Evolutionary conservation across 805 yeast species (phyloP), one percentile per base, ranked within the genome.

Genomic region (Candida vaughaniae): DNA sequence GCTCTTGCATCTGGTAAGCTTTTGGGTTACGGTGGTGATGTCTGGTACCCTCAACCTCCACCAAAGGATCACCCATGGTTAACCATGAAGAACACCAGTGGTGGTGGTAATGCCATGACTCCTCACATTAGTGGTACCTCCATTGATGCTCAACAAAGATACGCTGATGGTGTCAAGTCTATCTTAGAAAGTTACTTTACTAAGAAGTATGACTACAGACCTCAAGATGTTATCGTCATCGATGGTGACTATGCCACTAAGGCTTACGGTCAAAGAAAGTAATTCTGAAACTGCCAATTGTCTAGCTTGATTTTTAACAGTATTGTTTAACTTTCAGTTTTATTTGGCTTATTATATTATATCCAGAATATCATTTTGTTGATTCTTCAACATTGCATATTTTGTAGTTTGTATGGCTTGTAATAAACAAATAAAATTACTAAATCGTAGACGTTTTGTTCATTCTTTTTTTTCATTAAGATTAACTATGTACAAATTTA

Each of bases 31-130:
- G 93, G 90, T 52, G 93, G 91, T 49, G 93, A 85, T 60, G 93
- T 85, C 35, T 84, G 91, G 88, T 74, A 53, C 67, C 82, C 82
- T n/a, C 95, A 85, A 62, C 95, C 95, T 29, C 85, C 91, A 18
- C 88, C 89, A 46, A 64, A 67, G 37, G 73, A 72, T 58, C 89
- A 83, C 55, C 89, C 89, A 47, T 85, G 93, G 93, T 73, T 88
- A 70, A 38, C 68, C 8, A 75, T 83, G 79, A 55, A 65, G 33
- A 82, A 82, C 74, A 66, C 74, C 52, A 75, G 70, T 47, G 83
- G 82, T 41, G 85, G 77, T 25, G 91, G 91, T 47, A 85, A 85
- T 51, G 91, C 90, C 36, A 83, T 85, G 91, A 82, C 88, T 35
- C 89, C 90, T 15, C 93, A 84, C 56, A 76, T 80, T 49, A 78